Evolutionary conservation across 2,329 filamentous ascomycete genomes (phyloP).

Genomic region (Trichoderma sp.): DNA sequence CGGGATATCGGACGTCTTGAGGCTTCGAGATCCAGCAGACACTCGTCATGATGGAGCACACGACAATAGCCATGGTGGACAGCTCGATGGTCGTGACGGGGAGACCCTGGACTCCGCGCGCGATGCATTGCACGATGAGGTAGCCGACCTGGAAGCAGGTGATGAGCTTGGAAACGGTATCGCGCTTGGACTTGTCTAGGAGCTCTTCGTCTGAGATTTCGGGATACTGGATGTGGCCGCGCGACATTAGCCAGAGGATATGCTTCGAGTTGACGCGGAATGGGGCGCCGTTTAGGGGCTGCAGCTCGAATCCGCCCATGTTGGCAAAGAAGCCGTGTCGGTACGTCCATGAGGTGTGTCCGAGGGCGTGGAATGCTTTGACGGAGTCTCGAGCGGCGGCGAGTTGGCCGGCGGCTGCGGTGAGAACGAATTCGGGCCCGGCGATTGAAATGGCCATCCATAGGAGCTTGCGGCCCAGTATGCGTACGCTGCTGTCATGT

Average conservation of each 20-base stretch:
- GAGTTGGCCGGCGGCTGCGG: background rate
- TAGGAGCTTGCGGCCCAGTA: background rate
- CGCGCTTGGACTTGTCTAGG: background rate
- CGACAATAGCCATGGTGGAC: background rate
- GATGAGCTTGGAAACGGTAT: background rate
- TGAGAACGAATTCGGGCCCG: background rate
- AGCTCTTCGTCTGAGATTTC: background rate
- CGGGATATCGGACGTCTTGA: background rate
- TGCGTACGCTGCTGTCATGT: background rate
- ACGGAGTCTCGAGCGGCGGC: background rate
- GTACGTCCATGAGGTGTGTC: background rate
- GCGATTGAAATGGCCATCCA: background rate
- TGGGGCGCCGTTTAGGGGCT: background rate
- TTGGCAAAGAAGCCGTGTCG: conserved; percentile 1
- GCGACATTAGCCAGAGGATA: background rate
- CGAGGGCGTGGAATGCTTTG: background rate
- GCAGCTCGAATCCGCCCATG: background rate
- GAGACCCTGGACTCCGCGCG: background rate
- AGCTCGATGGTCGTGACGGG: background rate
- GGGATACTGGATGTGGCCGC: background rate
- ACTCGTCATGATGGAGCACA: background rate
- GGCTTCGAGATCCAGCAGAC: background rate
- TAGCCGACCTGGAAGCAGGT: background rate
- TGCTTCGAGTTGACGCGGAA: background rate
- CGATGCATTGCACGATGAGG: background rate